phyloP scores from a whole-genome alignment of 352 stramenopile species.

The Globisporangium sylvaticum region DNA sequence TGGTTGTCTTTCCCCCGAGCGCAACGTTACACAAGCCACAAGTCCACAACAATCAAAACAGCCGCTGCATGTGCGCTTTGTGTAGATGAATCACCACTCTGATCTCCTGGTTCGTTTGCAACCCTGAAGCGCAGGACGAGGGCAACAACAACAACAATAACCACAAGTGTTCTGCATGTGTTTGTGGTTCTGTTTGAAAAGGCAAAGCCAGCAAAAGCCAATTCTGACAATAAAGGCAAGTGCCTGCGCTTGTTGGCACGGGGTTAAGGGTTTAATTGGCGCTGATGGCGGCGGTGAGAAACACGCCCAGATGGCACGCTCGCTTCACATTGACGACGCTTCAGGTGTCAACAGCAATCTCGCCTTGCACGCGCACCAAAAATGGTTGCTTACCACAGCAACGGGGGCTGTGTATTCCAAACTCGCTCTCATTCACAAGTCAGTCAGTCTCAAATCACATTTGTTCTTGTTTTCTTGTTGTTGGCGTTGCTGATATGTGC shows the following conservation, averaged over 20 bases:
- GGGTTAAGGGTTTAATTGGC: no score
- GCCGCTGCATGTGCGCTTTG: neutral
- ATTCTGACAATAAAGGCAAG: neutral
- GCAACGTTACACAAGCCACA: neutral
- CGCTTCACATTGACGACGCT: no score
- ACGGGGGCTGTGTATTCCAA: conserved; percentile 1
- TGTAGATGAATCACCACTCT: neutral
- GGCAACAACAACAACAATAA: neutral
- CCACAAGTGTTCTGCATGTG: neutral
- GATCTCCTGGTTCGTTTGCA: neutral
- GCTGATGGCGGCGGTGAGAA: no score
- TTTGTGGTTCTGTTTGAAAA: neutral
- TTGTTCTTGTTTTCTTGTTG: neutral
- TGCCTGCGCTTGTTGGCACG: no score
- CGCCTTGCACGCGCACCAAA: neutral
- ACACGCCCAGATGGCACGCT: no score
- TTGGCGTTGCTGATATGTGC: neutral
- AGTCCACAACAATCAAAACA: neutral
- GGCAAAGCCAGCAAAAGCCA: no score
- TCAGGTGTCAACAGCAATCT: no score
- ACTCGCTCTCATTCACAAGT: conserved; percentile 1
- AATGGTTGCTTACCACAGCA: neutral
- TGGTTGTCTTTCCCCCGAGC: neutral
- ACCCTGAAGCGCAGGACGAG: neutral
- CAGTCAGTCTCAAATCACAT: neutral